Evolutionary conservation across 139 green algal genomes (phyloP).

Genomic region (Pseudopediastrum boryanum): DNA sequence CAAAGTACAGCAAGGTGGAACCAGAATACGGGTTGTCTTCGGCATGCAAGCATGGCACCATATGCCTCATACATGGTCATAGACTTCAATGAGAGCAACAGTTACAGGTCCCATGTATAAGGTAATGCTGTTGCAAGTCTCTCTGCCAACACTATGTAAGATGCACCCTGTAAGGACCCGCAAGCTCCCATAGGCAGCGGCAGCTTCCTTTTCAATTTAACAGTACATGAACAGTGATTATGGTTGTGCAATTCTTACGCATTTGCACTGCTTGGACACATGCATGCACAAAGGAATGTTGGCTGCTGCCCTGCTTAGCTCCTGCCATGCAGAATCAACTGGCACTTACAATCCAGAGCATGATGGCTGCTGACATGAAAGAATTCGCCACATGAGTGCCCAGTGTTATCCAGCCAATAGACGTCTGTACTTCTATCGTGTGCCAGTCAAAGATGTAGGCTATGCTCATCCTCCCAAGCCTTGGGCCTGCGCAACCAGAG

Average conservation of each 20-base stretch:
- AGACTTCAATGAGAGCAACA: too few relatives aligned
- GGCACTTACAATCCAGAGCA: constrained; percentile 67
- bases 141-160: too few relatives aligned
- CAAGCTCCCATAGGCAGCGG: not conserved
- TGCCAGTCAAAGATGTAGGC: constrained; percentile 70
- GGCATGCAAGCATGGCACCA: too few relatives aligned
- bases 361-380: constrained; percentile 47
- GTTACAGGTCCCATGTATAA: too few relatives aligned
- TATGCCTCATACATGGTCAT: too few relatives aligned
- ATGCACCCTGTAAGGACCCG: too few relatives aligned
- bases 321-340: not conserved
- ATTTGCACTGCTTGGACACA: not conserved
- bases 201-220: not conserved
- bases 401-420: constrained; percentile 63
- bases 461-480: constrained; percentile 54
- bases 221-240: not conserved
- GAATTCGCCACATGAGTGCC: constrained; percentile 61
- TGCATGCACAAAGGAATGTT: not conserved
- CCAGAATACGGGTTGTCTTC: too few relatives aligned
- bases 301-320: not conserved
- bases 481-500: constrained; percentile 54
- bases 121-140: too few relatives aligned
- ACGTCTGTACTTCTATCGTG: constrained; percentile 50
- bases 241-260: not conserved
- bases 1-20: too few relatives aligned